These are phyloP conservation scores for Coriaria nepalensis DNA, from an alignment of 306 rosid genomes.

Conservation along the genomic window DNA sequence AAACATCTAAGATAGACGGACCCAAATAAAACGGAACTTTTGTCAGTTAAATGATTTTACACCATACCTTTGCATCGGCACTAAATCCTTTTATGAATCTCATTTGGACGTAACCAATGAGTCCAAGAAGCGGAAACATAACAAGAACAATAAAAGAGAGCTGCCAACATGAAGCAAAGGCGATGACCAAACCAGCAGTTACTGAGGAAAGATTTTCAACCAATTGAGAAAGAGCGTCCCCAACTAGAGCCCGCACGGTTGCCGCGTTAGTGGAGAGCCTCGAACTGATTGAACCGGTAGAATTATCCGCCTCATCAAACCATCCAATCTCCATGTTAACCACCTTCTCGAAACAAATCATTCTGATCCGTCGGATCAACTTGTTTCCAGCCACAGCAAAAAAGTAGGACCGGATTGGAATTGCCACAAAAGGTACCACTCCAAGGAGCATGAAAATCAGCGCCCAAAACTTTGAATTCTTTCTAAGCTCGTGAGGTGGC, in stretches of 20 bases:
- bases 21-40: no score
- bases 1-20: no score
- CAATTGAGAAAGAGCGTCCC: conserved; percentile 45
- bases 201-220: conserved; percentile 37
- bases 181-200: conserved; percentile 23
- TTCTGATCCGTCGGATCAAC: conserved; percentile 30
- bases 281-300: conserved; percentile 42
- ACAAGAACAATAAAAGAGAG: conserved; percentile 33
- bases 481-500: conserved; percentile 5
- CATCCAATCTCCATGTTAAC: conserved; percentile 39
- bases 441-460: conserved; percentile 27
- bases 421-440: conserved; percentile 21
- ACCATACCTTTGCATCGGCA: conserved; percentile 41
- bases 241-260: conserved; percentile 33
- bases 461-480: conserved; percentile 17
- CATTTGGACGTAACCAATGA: conserved; percentile 28
- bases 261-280: conserved; percentile 55
- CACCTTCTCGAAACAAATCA: conserved; percentile 35
- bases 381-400: conserved; percentile 40
- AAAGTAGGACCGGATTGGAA: conserved; percentile 35
- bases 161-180: conserved; percentile 41
- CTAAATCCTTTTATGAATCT: conserved; percentile 37
- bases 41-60: neutral
- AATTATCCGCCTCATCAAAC: conserved; percentile 22
- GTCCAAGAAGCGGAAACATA: conserved; percentile 27